Conservation (phyloP, 2,329 filamentous ascomycete species). For the Bipolaris victoriae region DNA sequence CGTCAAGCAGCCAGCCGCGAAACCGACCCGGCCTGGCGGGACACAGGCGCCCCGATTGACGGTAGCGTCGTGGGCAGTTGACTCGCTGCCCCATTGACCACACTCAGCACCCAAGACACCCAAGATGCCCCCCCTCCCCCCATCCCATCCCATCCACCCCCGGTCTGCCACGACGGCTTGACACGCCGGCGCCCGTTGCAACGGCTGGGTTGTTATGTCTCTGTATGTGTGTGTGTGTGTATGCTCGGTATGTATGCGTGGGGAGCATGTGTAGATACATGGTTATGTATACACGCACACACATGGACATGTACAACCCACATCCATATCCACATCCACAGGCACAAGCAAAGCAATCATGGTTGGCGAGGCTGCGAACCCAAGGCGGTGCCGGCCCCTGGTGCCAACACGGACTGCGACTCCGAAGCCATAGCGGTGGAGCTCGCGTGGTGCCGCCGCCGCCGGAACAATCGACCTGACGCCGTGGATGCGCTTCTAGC, state of each 20-base stretch:
- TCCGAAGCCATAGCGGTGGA: constrained; percentile 6
- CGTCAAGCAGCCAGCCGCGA: constrained; percentile 27
- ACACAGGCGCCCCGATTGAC: constrained; percentile 25
- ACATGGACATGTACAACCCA: too few relatives aligned
- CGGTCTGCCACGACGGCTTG: background rate
- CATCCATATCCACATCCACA: too few relatives aligned
- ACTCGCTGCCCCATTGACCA: constrained; percentile 17
- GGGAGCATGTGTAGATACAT: background rate
- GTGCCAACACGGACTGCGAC: background rate
- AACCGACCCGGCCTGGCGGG: constrained; percentile 27
- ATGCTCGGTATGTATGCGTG: background rate
- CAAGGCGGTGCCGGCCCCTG: constrained; percentile 1
- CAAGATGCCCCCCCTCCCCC: too few relatives aligned
- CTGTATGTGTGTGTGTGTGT: background rate
- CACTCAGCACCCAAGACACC: constrained; percentile 24
- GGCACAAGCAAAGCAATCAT: background rate
- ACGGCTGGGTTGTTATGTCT: background rate
- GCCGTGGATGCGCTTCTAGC: constrained; percentile 10
- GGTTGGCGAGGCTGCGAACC: constrained; percentile 10
- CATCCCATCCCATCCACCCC: too few relatives aligned
- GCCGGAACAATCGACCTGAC: constrained; percentile 6
- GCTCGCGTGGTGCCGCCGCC: constrained; percentile 6
- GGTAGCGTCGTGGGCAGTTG: constrained; percentile 30
- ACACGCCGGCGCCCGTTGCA: background rate
- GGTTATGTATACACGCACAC: background rate